Base-by-base conservation (phyloP, 2,329 filamentous ascomycete genomes). In the Setomelanomma holmii region DNA sequence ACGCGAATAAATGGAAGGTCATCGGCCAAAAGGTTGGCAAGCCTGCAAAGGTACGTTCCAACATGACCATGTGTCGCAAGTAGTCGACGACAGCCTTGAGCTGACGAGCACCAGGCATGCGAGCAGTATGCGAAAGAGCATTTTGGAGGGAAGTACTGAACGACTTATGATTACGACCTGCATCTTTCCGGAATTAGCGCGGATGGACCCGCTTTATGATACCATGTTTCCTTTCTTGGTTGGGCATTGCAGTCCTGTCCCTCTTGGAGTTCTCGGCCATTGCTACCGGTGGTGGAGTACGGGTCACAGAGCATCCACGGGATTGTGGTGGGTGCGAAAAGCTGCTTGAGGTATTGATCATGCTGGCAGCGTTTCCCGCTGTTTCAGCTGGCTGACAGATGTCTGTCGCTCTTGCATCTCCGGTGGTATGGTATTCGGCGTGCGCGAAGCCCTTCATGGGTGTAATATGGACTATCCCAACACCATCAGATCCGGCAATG, bases 11-110 rank as follows among this genome's bases (percentile, higher is more conserved):
- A 75, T 99, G 95, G 95, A 98, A 98, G 79, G 87, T 89, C 21
- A 98, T 98, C 71, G 95, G 95, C 30, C 88, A 91, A 75, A 98
- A 98, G 77, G 91, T 99, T 65, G 92, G 93, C 69, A 99, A 99
- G 79, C 95, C 95, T 42, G 95, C 95, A 64, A 99, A 99, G 87
- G 89, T 91, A 75, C 58, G 78, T 55, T 52, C 44, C 45, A 48
- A 55, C 55, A 24, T 42, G 40, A 12, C 35, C 22, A 39, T 53
- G 38, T 49, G 54, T 45, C 35, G 16, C 20, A n/a, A 20, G 10
- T 33, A n/a, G 54, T 33, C 16, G 44, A 48, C 38, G 45, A 39
- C 39, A 41, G 27, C 27, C 42, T 43, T 56, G 51, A 53, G 52
- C 60, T 65, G 42, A 64, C 50, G 42, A 49, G 42, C 53, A 49